A percentile compares a stretch with the other conserved stretches of the same genome.
Conservation (phyloP, 2,329 filamentous ascomycete species). For the Pseudocercospora vitis region DNA sequence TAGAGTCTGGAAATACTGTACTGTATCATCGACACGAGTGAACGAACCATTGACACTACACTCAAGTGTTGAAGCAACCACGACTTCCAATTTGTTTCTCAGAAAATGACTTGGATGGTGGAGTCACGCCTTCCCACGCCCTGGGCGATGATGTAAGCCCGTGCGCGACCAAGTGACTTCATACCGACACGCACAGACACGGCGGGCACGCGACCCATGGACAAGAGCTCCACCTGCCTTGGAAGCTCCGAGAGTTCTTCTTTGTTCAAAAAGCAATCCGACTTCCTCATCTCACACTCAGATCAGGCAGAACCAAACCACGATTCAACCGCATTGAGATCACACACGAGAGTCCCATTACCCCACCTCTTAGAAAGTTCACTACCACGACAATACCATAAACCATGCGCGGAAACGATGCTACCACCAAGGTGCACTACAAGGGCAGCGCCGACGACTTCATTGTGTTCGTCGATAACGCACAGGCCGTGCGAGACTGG, state of each 20-base stretch:
- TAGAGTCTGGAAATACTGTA: neutral
- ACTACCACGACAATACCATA: slow-evolving; percentile 9
- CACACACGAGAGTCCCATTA: neutral
- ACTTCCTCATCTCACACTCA: neutral
- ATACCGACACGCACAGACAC: slow-evolving; percentile 10
- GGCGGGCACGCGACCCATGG: slow-evolving; percentile 8
- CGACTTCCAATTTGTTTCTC: too few relatives aligned
- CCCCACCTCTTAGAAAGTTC: neutral
- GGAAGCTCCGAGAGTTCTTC: slow-evolving; percentile 19
- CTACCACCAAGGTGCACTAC: slow-evolving; percentile 78
- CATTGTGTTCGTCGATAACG: slow-evolving; percentile 63
- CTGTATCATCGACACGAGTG: neutral
- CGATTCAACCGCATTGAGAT: neutral
- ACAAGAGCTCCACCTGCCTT: slow-evolving; percentile 9
- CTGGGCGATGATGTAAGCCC: slow-evolving; percentile 12
- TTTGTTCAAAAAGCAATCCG: slow-evolving; percentile 16
- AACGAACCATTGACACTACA: neutral
- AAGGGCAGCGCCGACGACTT: slow-evolving; percentile 73
- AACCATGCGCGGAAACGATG: slow-evolving; percentile 62
- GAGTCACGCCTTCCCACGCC: neutral
- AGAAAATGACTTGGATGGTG: too few relatives aligned
- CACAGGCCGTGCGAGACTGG: slow-evolving; percentile 74
- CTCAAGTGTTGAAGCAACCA: too few relatives aligned
- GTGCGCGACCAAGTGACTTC: slow-evolving; percentile 13
- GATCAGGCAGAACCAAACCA: neutral